phyloP scores from a whole-genome alignment of 306 rosid species.

The Neltuma alba region DNA sequence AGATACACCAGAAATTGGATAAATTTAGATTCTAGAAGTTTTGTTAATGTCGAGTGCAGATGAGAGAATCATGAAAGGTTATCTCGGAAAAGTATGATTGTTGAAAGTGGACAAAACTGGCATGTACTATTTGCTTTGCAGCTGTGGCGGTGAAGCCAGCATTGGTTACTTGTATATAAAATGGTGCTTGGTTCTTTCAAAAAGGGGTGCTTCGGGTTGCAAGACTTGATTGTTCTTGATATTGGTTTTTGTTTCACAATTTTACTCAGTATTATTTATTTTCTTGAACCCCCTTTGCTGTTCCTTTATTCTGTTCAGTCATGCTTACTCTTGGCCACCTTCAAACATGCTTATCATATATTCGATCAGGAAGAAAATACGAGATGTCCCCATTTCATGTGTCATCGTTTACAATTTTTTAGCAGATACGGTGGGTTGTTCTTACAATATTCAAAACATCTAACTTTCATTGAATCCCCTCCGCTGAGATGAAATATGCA shows the following conservation, averaged over 20 bases:
- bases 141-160: not conserved
- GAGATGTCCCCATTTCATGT: not conserved
- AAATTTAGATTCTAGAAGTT: not conserved
- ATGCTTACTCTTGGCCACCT: not conserved
- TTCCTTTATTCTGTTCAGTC: not conserved
- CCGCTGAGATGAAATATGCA: not conserved
- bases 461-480: not conserved
- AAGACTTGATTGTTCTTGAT: not conserved
- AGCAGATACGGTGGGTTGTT: not conserved
- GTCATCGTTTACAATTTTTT: not conserved
- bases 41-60: not conserved
- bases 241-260: not conserved
- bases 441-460: not conserved
- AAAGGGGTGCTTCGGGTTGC: not conserved
- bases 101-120: slow-evolving; percentile 14
- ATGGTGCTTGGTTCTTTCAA: no score
- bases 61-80: not conserved
- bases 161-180: slow-evolving; percentile 4
- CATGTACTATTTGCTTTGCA: not conserved
- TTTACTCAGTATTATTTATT: not conserved
- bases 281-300: not conserved
- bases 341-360: not conserved
- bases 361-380: not conserved
- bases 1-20: not conserved
- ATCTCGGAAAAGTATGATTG: not conserved